Percentiles rank a stretch among this genome's conserved stretches.
phyloP scores from a whole-genome alignment of 768 basidiomycete genomes.

The Epithele typhae region DNA sequence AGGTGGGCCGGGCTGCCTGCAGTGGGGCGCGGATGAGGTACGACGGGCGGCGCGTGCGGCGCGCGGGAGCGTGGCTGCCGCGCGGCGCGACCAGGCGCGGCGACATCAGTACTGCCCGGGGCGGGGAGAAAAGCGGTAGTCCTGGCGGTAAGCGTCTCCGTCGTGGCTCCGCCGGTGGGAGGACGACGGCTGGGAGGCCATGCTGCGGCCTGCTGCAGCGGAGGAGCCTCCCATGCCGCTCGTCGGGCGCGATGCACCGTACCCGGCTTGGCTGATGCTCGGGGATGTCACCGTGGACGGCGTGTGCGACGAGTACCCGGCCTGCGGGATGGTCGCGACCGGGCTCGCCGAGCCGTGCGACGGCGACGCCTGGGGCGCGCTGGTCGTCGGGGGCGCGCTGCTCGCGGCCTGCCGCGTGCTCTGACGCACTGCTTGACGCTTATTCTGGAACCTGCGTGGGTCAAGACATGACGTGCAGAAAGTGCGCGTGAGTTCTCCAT shows the following conservation, averaged over 20 bases:
- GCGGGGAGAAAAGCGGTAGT: slow-evolving; percentile 9
- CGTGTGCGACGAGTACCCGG: slow-evolving; percentile 7
- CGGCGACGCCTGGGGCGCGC: slow-evolving; percentile 19
- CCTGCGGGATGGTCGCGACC: slow-evolving; percentile 5
- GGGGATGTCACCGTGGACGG: slow-evolving; percentile 6
- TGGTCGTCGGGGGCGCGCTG: slow-evolving; percentile 30
- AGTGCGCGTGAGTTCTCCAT: slow-evolving; percentile 7
- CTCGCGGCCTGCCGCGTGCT: slow-evolving; percentile 61
- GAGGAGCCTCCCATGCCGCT: slow-evolving; percentile 15
- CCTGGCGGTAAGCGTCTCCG: slow-evolving; percentile 16
- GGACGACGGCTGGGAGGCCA: slow-evolving; percentile 21
- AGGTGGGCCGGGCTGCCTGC: too few species aligned
- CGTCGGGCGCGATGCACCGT: slow-evolving; percentile 11
- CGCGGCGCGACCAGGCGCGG: slow-evolving; percentile 14
- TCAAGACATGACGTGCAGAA: slow-evolving; percentile 13
- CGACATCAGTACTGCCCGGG: slow-evolving; percentile 12
- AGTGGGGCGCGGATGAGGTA: neutral
- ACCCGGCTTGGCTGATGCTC: slow-evolving; percentile 17
- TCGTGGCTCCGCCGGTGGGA: slow-evolving; percentile 22
- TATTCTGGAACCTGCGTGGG: slow-evolving; percentile 76
- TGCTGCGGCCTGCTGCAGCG: slow-evolving; percentile 13
- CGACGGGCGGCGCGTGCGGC: neutral
- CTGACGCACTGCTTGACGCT: slow-evolving; percentile 78
- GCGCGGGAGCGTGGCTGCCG: slow-evolving; percentile 5
- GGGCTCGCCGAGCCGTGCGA: slow-evolving; percentile 15